These are phyloP conservation scores for Hordeum marinum DNA, from an alignment of 176 grass and related monocot genomes.

Conservation along the genomic window DNA sequence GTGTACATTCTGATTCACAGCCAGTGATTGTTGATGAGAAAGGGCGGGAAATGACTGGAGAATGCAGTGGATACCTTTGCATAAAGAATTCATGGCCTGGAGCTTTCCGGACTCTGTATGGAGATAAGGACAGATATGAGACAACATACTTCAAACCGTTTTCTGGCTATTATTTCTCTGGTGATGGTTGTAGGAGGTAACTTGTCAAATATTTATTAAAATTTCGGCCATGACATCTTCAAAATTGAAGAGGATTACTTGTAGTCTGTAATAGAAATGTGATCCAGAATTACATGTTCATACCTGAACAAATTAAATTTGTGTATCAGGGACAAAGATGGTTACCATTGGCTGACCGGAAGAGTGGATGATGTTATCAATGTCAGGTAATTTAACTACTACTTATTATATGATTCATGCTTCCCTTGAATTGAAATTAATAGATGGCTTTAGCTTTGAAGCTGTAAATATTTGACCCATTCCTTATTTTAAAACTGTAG, in stretches of 20 bases:
- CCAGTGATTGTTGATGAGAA: slow-evolving; percentile 92
- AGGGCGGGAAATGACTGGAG: slow-evolving; percentile 76
- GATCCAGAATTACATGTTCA: slow-evolving; percentile 15
- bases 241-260: neutral
- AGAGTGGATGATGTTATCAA: slow-evolving; percentile 99
- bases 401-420: neutral
- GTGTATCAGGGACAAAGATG: slow-evolving; percentile 80
- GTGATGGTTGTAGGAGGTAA: slow-evolving; percentile 96
- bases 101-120: slow-evolving; percentile 86
- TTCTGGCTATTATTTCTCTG: slow-evolving; percentile 93
- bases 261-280: neutral
- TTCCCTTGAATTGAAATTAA: neutral
- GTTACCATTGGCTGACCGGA: slow-evolving; percentile 92
- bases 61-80: slow-evolving; percentile 99
- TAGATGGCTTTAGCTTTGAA: neutral
- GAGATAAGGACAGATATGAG: slow-evolving; percentile 97
- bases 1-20: slow-evolving; percentile 39
- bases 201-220: neutral
- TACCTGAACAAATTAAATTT: slow-evolving; percentile 17
- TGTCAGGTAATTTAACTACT: slow-evolving; percentile 57
- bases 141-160: slow-evolving; percentile 99
- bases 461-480: neutral
- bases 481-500: slow-evolving; percentile 31
- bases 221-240: neutral
- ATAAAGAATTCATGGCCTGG: slow-evolving; percentile 98